Conservation (phyloP, 2,329 filamentous ascomycete species). For the Calonectria henricotiae region DNA sequence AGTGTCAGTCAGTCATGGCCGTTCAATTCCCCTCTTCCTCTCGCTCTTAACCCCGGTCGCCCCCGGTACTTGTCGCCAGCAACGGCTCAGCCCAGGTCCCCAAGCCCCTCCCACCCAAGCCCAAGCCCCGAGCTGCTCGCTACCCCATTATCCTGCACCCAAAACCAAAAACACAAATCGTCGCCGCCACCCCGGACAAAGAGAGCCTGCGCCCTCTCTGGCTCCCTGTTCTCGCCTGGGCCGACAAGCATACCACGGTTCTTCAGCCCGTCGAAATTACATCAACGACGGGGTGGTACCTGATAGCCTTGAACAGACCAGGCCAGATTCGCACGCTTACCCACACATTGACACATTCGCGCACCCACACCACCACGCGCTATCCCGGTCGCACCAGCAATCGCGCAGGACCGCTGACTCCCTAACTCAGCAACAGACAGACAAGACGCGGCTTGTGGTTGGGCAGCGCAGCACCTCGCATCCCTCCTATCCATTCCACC, state of each 20-base stretch:
- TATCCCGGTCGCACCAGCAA: conserved; percentile 43
- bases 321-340: conserved; percentile 24
- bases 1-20: conserved; percentile 18
- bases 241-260: conserved; percentile 28
- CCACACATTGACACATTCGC: conserved; percentile 34
- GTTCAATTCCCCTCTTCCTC: conserved; percentile 25
- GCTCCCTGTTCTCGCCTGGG: conserved; percentile 32
- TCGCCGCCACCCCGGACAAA: conserved; percentile 2
- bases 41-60: conserved; percentile 10
- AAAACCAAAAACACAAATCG: conserved; percentile 15
- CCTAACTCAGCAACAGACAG: conserved; percentile 54
- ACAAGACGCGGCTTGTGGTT: conserved; percentile 46
- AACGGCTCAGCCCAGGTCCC: conserved; percentile 20
- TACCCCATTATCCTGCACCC: conserved; percentile 12
- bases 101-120: background rate
- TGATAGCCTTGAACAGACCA: conserved; percentile 18
- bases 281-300: conserved; percentile 28
- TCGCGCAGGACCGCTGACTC: conserved; percentile 47
- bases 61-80: conserved; percentile 3
- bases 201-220: background rate
- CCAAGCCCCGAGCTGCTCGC: conserved; percentile 1
- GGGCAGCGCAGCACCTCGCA: conserved; percentile 46
- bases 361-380: conserved; percentile 45
- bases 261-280: conserved; percentile 33
- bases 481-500: conserved; percentile 44